Evolutionary conservation across 1,284 basidiomycete genomes (phyloP), one percentile per base, ranked within the genome.

Genomic region (Trichosporon sp.): DNA sequence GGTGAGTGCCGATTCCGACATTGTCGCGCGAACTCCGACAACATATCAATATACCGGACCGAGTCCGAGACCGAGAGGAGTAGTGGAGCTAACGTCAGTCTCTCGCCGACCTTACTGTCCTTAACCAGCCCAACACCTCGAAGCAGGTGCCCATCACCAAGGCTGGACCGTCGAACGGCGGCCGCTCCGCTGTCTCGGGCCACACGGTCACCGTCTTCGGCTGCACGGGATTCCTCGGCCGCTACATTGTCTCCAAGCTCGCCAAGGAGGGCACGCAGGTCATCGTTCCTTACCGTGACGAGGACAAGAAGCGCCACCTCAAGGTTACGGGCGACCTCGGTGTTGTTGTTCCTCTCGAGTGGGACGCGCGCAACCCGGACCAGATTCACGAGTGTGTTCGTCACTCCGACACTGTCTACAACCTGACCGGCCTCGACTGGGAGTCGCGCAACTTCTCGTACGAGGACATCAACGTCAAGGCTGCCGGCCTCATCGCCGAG

Each of bases 381-480:
- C 94, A 96, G 82, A 98, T 96, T 78, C 92, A 90, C 70, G 96
- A 98, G 84, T 97, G 94, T 84, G 83, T 99, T 77, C 89, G 93
- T 77, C 94, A 98, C 85, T 99, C 97, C 38, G 94, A 99, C 83
- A 92, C 92, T 4, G 97, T 98, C n/a, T 96, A 94, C 87, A 97
- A 96, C 86, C 88, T 96, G 70, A 90, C 91, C 68, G 94, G 94
- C 35, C 87, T 94, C 73, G 91, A 96, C 82, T 95, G 91, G 83
- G 92, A 94, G 86, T 99, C 94, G 71, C 94, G 94, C 86, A 94
- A 93, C 87, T 98, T 91, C 85, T 87, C 89, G 76, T 95, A 90
- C 84, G 84, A 88, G 66, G 90, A 91, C 72, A 75, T 87, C 84
- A 84, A 84, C 76, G 82, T 84, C 74, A 79, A 78, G 78, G 82